Percentiles rank a stretch among this genome's conserved stretches.
phyloP scores from a whole-genome alignment of 78 protist genomes.

The Guillardia theta region DNA sequence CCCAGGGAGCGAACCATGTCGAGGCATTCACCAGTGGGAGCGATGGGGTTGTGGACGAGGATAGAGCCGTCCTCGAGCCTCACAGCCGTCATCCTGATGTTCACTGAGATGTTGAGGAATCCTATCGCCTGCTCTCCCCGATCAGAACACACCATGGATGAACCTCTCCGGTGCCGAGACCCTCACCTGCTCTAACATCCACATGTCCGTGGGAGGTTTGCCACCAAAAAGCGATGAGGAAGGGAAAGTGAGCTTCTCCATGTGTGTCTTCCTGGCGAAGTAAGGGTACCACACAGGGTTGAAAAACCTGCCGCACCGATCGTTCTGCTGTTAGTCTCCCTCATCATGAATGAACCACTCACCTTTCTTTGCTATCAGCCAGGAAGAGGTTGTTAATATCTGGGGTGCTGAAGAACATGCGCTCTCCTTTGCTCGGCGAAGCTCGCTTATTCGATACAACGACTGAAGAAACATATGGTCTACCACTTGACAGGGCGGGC shows the following conservation, averaged over 20 bases:
- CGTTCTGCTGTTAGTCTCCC: not conserved
- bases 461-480: no score
- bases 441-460: no score
- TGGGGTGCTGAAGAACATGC: not conserved
- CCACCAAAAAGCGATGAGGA: not conserved
- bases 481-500: no score
- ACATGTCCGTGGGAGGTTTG: no score
- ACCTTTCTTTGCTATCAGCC: not conserved
- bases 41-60: not conserved
- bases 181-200: no score
- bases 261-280: not conserved
- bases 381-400: not conserved
- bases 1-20: not conserved
- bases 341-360: not conserved
- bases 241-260: not conserved
- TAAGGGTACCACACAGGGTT: not conserved
- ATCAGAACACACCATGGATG: no score
- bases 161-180: no score
- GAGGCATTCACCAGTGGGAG: not conserved
- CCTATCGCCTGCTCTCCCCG: slow-evolving; percentile 12
- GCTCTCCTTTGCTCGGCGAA: no score
- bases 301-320: not conserved
- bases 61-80: not conserved
- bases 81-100: not conserved
- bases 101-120: not conserved